These are phyloP conservation scores for Saccharomycopsis schoenii DNA, from an alignment of 805 yeast genomes.

Conservation along the genomic window DNA sequence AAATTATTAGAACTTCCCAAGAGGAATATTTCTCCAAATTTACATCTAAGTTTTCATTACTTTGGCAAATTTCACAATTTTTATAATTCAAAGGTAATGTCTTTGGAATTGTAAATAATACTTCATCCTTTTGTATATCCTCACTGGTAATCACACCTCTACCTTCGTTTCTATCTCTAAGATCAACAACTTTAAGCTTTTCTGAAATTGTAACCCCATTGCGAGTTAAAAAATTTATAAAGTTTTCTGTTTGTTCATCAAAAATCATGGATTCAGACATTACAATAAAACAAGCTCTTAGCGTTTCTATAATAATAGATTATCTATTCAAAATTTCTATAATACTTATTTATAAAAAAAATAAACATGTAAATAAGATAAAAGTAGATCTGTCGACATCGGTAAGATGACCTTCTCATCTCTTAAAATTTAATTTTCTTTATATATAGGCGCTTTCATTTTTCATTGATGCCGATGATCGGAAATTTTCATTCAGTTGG, in stretches of 20 bases:
- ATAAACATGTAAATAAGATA: neutral
- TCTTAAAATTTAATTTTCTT: neutral
- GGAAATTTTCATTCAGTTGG: no score
- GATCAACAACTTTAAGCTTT: conserved; percentile 52
- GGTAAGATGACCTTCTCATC: neutral
- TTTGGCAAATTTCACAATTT: conserved; percentile 36
- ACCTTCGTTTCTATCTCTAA: conserved; percentile 54
- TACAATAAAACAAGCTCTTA: no score
- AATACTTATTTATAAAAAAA: neutral
- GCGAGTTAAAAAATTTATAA: conserved; percentile 35
- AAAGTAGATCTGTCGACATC: neutral
- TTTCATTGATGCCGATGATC: neutral
- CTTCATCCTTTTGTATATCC: conserved; percentile 53
- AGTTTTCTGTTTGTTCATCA: conserved; percentile 29
- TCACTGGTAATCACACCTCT: conserved; percentile 62
- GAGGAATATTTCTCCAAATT: conserved; percentile 37
- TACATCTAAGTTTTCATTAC: conserved; percentile 23
- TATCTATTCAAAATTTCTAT: neutral
- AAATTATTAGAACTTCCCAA: conserved; percentile 73
- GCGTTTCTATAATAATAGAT: no score
- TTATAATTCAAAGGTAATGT: conserved; percentile 45
- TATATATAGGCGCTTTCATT: neutral
- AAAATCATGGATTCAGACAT: conserved; percentile 17
- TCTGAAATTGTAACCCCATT: conserved; percentile 42
- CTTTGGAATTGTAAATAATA: conserved; percentile 62